Conservation (phyloP, 179 eudicot genomes). For the Gypsophila paniculata region DNA sequence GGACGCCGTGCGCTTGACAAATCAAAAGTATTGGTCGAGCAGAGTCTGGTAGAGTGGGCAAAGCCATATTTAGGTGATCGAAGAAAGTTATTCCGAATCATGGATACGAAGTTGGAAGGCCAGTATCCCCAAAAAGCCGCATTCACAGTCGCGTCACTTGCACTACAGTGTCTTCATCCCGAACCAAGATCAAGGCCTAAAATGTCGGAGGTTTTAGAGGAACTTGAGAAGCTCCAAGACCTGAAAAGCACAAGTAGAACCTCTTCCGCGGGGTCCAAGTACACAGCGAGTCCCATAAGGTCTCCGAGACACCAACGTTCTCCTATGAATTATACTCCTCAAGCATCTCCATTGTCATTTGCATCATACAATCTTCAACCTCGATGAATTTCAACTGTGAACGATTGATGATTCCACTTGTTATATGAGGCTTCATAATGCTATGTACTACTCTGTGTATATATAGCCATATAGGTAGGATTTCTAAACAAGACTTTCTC, state of each 20-base stretch:
- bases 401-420: neutral
- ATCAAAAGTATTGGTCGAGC: constrained; percentile 54
- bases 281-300: constrained; percentile 25
- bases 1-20: constrained; percentile 83
- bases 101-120: constrained; percentile 86
- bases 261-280: constrained; percentile 25
- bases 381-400: constrained; percentile 23
- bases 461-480: neutral
- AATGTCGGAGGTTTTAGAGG: constrained; percentile 58
- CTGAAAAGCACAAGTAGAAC: constrained; percentile 35
- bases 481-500: constrained; percentile 15
- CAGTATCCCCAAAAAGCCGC: constrained; percentile 89
- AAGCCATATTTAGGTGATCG: constrained; percentile 71
- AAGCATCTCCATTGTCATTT: constrained; percentile 44
- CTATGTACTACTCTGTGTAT: constrained; percentile 4
- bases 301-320: constrained; percentile 40
- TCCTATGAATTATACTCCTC: constrained; percentile 38
- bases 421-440: neutral
- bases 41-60: constrained; percentile 84
- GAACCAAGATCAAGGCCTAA: constrained; percentile 69
- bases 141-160: constrained; percentile 57
- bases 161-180: constrained; percentile 48
- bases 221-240: constrained; percentile 56
- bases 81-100: constrained; percentile 67
- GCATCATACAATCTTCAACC: constrained; percentile 32